Evolutionary conservation across 805 yeast genomes (phyloP).

Genomic region (Spathaspora gorwiae): DNA sequence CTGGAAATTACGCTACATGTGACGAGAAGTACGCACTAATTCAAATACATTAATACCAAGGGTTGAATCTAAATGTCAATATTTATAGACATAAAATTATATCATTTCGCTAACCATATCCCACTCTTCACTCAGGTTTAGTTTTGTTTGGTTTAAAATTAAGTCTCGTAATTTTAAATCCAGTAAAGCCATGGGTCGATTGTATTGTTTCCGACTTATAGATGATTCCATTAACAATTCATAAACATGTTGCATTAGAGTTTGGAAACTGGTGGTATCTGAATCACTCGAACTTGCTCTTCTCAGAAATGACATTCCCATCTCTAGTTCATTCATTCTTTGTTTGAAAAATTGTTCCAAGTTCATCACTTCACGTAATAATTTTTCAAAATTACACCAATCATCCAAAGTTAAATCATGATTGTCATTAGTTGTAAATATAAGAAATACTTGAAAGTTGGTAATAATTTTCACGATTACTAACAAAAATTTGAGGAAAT

Average conservation of each 20-base stretch:
- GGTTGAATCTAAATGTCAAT: no score
- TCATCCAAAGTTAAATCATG: slow-evolving; percentile 4
- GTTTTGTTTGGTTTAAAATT: slow-evolving; percentile 20
- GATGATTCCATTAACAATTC: slow-evolving; percentile 2
- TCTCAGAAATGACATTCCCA: neutral
- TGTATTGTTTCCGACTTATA: neutral
- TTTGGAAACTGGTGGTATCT: slow-evolving; percentile 3
- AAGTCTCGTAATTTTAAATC: slow-evolving; percentile 19
- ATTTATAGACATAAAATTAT: neutral
- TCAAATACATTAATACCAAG: no score
- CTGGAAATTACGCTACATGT: neutral
- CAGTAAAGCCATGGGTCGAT: slow-evolving; percentile 10
- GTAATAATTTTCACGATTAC: slow-evolving; percentile 33
- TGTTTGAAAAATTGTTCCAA: slow-evolving; percentile 5
- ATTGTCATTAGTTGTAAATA: slow-evolving; percentile 3
- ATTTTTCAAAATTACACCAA: slow-evolving; percentile 11
- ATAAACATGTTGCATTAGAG: slow-evolving; percentile 5
- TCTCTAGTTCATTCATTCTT: neutral
- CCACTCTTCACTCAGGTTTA: slow-evolving; percentile 16
- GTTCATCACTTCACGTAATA: slow-evolving; percentile 6
- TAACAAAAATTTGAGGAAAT: slow-evolving; percentile 32
- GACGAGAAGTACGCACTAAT: neutral
- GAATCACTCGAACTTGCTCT: neutral
- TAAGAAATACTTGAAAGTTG: slow-evolving; percentile 28
- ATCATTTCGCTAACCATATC: slow-evolving; percentile 19